Base-by-base conservation (phyloP, 2,329 filamentous ascomycete genomes). In the Didymella arachidicola region DNA sequence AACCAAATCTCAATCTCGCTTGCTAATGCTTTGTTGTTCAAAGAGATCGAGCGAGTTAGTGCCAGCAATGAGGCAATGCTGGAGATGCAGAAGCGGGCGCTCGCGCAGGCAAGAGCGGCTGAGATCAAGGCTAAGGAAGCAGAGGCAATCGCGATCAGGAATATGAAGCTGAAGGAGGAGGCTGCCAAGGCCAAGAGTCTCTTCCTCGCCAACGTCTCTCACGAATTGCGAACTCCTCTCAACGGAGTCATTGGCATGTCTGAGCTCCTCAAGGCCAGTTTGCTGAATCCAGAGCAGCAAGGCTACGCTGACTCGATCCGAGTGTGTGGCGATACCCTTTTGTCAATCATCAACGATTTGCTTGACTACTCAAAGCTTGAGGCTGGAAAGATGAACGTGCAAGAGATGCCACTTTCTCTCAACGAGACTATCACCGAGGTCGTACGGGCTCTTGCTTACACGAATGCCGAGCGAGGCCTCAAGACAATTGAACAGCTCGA, bases 131-230 rank as follows among this genome's bases (percentile, higher is more conserved):
- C 91, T 10, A 92, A 92, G 74, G 80, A 85, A 51, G 91, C 91
- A 1, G 90, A 93, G 73, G 86, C 89, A 0, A 87, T 92, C 71
- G 91, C 91, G 7, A 87, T 91, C 71, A 86, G 88, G 60, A 92
- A 92, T 73, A 90, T 93, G 72, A 89, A 91, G 76, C 83, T 93
- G 38, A 92, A 92, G 16, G 90, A 94, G 72, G 91, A 94, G 74
- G 91, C 91, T 11, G 90, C 90, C 22, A 92, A 90, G 76, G 91
- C 90, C 38, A 94, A 94, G 74, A 90, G 88, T 2, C 91, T 93
- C 57, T 94, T 94, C 73, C 70, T 84, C 3, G 82, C 82, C 4
- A 84, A 84, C 50, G 82, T 84, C 3, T 82, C 79, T 3, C 77
- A 79, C 61, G 82, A 94, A 77, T 79, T 94, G 46, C 75, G 82